A percentile compares a stretch with the other conserved stretches of the same genome.
Conservation (phyloP, 768 basidiomycete genomes). For the Boletus sp. region DNA sequence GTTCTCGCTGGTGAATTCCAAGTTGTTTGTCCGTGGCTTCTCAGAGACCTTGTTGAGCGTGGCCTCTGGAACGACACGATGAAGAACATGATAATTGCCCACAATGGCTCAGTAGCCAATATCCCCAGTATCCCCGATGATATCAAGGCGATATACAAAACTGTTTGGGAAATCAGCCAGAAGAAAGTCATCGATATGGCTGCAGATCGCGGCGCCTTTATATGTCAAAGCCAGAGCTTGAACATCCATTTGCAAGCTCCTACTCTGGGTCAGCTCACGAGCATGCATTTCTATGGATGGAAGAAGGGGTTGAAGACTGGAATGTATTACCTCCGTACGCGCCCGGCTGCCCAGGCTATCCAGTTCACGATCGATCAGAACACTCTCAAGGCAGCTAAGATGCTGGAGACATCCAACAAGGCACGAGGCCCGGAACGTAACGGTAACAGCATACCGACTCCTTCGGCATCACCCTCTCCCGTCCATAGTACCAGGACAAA, state of each 20-base stretch:
- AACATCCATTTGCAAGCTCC: slow-evolving; percentile 92
- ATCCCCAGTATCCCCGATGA: slow-evolving; percentile 86
- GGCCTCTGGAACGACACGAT: slow-evolving; percentile 97
- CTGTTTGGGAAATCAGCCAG: slow-evolving; percentile 99
- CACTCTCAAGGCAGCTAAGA: slow-evolving; percentile 57
- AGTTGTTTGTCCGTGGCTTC: slow-evolving; percentile 97
- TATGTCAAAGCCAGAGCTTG: slow-evolving; percentile 93
- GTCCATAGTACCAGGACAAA: slow-evolving; percentile 31
- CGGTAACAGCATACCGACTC: slow-evolving; percentile 17
- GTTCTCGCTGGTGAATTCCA: slow-evolving; percentile 99
- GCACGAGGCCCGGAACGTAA: slow-evolving; percentile 13
- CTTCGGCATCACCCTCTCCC: slow-evolving; percentile 29
- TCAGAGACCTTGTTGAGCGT: slow-evolving; percentile 95
- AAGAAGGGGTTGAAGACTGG: slow-evolving; percentile 98
- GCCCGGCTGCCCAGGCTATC: slow-evolving; percentile 92
- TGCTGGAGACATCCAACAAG: slow-evolving; percentile 22
- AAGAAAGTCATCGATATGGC: slow-evolving; percentile 98
- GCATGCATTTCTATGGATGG: slow-evolving; percentile 99
- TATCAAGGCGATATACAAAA: slow-evolving; percentile 98
- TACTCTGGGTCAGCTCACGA: slow-evolving; percentile 87
- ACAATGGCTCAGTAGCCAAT: slow-evolving; percentile 85
- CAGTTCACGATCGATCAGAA: slow-evolving; percentile 95
- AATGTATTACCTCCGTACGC: slow-evolving; percentile 95
- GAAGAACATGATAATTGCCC: slow-evolving; percentile 99
- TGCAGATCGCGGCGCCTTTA: slow-evolving; percentile 98